Conservation (phyloP, 2,329 filamentous ascomycete genomes). For the Venturia asperata region DNA sequence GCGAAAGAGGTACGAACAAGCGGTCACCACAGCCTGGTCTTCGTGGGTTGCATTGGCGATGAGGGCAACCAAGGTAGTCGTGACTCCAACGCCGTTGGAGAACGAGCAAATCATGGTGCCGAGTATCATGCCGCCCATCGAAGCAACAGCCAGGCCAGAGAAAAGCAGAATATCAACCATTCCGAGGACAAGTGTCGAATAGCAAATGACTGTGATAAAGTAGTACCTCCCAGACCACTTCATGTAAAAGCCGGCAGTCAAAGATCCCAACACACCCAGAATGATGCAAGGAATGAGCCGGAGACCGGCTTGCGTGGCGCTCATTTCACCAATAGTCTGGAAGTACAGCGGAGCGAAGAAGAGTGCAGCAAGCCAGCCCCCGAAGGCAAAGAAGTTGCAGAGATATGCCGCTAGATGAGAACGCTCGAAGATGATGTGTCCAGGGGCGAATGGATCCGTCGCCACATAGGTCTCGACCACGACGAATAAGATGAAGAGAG, state of each 20-base stretch:
- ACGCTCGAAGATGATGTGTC: conserved; percentile 62
- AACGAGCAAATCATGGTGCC: conserved; percentile 51
- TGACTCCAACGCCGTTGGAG: conserved; percentile 56
- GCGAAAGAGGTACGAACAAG: conserved; percentile 75
- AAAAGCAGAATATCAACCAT: conserved; percentile 51
- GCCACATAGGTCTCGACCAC: conserved; percentile 62
- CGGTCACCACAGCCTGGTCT: conserved; percentile 68
- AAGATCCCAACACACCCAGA: conserved; percentile 54
- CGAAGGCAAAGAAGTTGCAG: conserved; percentile 65
- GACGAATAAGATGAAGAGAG: conserved; percentile 60
- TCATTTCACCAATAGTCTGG: conserved; percentile 61
- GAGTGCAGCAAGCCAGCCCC: conserved; percentile 50
- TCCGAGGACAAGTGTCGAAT: conserved; percentile 48
- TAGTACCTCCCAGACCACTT: conserved; percentile 65
- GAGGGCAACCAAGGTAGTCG: conserved; percentile 63
- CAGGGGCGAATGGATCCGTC: conserved; percentile 65
- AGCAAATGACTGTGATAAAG: conserved; percentile 55
- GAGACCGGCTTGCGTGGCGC: conserved; percentile 57
- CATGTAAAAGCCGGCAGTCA: conserved; percentile 61
- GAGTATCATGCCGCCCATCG: conserved; percentile 46
- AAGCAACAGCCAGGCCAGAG: conserved; percentile 46
- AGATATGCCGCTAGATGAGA: conserved; percentile 61
- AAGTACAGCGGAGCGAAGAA: conserved; percentile 76
- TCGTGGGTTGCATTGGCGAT: conserved; percentile 60
- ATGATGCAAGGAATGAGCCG: conserved; percentile 61